phyloP scores from a whole-genome alignment of 331 rosid genomes.

The Rosa hybrid region DNA sequence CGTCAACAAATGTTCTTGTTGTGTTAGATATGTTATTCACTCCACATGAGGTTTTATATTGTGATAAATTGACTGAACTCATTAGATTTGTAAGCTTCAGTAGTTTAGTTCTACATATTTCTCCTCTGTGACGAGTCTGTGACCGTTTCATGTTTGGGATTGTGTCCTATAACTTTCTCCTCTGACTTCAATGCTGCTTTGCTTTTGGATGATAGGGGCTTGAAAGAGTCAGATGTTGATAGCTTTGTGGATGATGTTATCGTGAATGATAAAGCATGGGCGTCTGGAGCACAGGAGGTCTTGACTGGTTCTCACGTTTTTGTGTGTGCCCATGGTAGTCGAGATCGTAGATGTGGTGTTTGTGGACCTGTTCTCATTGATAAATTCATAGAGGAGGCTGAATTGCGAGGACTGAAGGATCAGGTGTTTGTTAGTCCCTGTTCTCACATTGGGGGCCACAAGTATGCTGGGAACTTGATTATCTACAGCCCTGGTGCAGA shows the following conservation, averaged over 20 bases:
- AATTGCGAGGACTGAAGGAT: slow-evolving; percentile 59
- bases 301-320: slow-evolving; percentile 67
- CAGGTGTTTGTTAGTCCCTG: slow-evolving; percentile 68
- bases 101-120: neutral
- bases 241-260: slow-evolving; percentile 82
- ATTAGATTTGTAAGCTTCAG: neutral
- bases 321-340: slow-evolving; percentile 93
- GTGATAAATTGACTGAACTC: neutral
- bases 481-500: slow-evolving; percentile 64
- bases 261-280: slow-evolving; percentile 72
- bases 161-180: slow-evolving; percentile 5
- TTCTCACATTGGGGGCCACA: slow-evolving; percentile 95
- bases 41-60: neutral
- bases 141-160: slow-evolving; percentile 1
- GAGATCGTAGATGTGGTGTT: slow-evolving; percentile 91
- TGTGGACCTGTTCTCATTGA: slow-evolving; percentile 84
- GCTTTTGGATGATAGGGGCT: slow-evolving; percentile 46
- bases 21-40: neutral
- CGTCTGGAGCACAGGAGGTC: slow-evolving; percentile 47
- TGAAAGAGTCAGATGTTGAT: slow-evolving; percentile 71
- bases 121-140: neutral
- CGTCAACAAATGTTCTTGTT: neutral
- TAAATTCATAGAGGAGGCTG: slow-evolving; percentile 65
- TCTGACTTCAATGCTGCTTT: slow-evolving; percentile 20
- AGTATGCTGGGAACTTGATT: slow-evolving; percentile 92